Base-by-base conservation (phyloP, 805 yeast species). In the Saccharomycopsis javanensis region DNA sequence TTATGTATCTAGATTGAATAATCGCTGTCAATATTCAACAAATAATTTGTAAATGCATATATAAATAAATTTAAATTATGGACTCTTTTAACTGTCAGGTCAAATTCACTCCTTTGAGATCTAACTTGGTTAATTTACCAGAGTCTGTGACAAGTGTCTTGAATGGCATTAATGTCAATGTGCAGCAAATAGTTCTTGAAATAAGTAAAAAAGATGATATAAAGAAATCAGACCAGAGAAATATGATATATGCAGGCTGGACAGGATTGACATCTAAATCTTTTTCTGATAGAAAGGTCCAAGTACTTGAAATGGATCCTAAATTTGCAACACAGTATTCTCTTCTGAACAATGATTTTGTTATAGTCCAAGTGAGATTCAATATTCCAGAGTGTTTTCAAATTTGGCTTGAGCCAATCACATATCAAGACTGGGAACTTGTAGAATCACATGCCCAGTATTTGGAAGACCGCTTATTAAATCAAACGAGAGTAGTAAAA, bases 381-480 rank as follows among this genome's bases (percentile, higher is more conserved):
- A 73, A 79, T 38, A 67, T 74, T 1, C 79, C 77, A n/a, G 75
- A 70, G 45, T 81, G 89, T 0, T 72, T 75, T 5, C 79, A 82
- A 3, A 82, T 91, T 2, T 82, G 80, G 64, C 75, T 92, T 50
- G 96, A 88, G 64, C 98, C 98, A 0, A 70, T 79, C 18, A 76
- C 88, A 0, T 69, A 83, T 1, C 77, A 85, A 4, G 99, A 92
- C 66, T 92, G 97, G 97, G 97, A 91, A 62, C 72, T 88, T 28
- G 86, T 90, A 2, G 96, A 91, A 66, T 69, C 86, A 2, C 87
- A 92, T 68, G 92, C 96, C 1, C 81, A 78, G 30, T 79, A 76
- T 46, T 77, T 92, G 27, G 97, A 92, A 66, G 80, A 82, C 51
- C 79, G 80, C 61, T 76, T 91, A 63, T 71, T 92, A 35, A 80